A percentile compares a stretch with the other conserved stretches of the same genome.
Evolutionary conservation across 768 basidiomycete species (phyloP).

Genomic region (Termitomyces sp.): DNA sequence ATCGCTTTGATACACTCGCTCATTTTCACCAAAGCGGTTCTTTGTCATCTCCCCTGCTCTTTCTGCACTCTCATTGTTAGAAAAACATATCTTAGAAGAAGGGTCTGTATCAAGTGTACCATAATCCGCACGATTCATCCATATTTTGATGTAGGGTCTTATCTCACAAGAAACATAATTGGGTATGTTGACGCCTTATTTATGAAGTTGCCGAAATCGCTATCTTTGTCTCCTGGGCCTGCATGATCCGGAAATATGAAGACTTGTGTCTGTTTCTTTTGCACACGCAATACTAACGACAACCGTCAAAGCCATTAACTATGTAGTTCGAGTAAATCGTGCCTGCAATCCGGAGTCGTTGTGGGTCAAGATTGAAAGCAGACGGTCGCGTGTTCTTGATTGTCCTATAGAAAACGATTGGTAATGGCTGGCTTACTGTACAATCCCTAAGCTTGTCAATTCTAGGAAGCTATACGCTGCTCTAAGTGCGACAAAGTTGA

Average conservation of each 20-base stretch:
- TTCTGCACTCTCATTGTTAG: no score
- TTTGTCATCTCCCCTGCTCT: no score
- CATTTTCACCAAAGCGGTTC: no score
- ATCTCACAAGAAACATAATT: not conserved
- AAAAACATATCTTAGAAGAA: no score
- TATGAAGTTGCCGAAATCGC: not conserved
- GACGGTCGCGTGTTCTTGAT: not conserved
- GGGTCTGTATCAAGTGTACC: no score
- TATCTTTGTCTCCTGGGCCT: not conserved
- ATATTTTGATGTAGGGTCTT: no score
- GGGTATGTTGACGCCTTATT: not conserved
- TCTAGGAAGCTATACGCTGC: not conserved
- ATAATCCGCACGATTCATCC: no score
- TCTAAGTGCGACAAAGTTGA: not conserved
- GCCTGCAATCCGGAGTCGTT: not conserved
- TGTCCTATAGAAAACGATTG: not conserved
- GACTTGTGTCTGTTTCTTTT: no score
- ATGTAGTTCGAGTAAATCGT: not conserved
- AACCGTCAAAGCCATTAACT: not conserved
- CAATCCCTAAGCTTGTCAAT: not conserved
- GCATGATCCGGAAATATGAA: not conserved
- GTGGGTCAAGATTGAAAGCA: not conserved
- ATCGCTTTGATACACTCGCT: no score
- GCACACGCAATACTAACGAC: not conserved
- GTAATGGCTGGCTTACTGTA: not conserved